Conservation (phyloP, 306 rosid species). For the Citrullus amarus region DNA sequence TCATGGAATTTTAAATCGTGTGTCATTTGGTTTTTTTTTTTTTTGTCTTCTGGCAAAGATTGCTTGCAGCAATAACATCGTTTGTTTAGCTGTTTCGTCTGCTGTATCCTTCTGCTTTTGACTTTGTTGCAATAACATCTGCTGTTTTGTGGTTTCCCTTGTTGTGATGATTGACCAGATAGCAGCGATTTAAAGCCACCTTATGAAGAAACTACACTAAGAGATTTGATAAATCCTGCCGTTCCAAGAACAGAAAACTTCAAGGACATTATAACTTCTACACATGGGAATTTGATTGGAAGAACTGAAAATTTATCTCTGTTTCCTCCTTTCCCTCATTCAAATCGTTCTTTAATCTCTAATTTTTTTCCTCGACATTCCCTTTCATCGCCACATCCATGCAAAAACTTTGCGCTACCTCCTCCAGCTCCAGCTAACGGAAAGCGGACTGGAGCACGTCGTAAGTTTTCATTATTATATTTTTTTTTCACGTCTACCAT, state of each 20-base stretch:
- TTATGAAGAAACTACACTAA: conserved; percentile 13
- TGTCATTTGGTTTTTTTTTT: not conserved
- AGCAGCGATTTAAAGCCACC: conserved; percentile 23
- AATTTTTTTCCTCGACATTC: conserved; percentile 17
- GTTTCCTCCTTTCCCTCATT: conserved; percentile 17
- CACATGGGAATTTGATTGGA: conserved; percentile 15
- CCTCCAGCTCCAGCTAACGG: conserved; percentile 70
- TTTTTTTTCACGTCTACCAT: conserved; percentile 6
- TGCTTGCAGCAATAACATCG: not conserved
- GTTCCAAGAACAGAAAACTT: conserved; percentile 22
- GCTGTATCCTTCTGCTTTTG: not conserved
- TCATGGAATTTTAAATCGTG: not conserved
- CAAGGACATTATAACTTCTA: conserved; percentile 25
- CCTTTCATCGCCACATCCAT: conserved; percentile 30
- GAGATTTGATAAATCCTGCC: conserved; percentile 18
- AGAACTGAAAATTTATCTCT: conserved; percentile 12
- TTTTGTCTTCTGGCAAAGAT: not conserved
- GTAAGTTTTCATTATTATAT: conserved; percentile 37
- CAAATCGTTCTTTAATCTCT: conserved; percentile 15
- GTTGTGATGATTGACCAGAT: conserved; percentile 39
- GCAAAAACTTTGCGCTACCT: conserved; percentile 64
- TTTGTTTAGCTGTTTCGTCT: not conserved
- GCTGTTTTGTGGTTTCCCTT: conserved; percentile 17
- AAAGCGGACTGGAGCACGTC: conserved; percentile 81
- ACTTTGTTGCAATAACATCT: conserved; percentile 12